Evolutionary conservation across 345 rosid genomes (phyloP), one percentile per base, ranked within the genome.

Genomic region (Raphanus raphanistrum): DNA sequence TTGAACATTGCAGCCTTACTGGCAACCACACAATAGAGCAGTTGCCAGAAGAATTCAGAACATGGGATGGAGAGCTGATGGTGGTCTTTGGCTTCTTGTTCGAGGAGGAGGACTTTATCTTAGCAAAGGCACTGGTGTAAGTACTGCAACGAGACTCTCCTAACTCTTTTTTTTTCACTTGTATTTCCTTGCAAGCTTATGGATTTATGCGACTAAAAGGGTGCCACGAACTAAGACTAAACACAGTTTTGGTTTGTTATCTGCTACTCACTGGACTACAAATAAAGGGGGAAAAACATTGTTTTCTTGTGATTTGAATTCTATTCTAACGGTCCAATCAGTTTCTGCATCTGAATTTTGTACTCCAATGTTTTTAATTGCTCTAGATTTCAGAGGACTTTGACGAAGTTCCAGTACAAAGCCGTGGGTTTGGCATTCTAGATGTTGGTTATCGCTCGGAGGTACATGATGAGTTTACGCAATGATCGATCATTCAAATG

Each of bases 11-110:
- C 86, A 92, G 98, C 85, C 97, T 71, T 94, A 76, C 83, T 94
- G 98, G 97, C 97, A 94, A 77, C 97, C 98, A 25, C 98, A 94
- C 86, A 94, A 94, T n/a, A 90, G 98, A 81, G 89, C 97, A 66
- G 88, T 94, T 65, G 97, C 95, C 6, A 81, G 98, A 85, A 90
- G 98, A 85, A 94, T 92, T 68, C 97, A 90, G 79, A 94, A 90
- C 80, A 94, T 92, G 98, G 97, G 98, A 74, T 94, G 98, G 98
- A 89, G 97, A 74, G 92, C 93, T 61, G 97, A 94, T 86, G 98
- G 97, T 71, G 97, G 97, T 55, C 97, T 94, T 81, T 94, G 98
- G 98, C 97, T 94, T 83, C 97, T 94, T 78, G 95, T 88, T 70
- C 97, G 97, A 48, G 98, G 98, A 55, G 98, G 97, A 29, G 97